Percentiles rank a stretch among this genome's conserved stretches.
phyloP scores from a whole-genome alignment of 2,329 filamentous ascomycete genomes.

The Penicillium sp. region DNA sequence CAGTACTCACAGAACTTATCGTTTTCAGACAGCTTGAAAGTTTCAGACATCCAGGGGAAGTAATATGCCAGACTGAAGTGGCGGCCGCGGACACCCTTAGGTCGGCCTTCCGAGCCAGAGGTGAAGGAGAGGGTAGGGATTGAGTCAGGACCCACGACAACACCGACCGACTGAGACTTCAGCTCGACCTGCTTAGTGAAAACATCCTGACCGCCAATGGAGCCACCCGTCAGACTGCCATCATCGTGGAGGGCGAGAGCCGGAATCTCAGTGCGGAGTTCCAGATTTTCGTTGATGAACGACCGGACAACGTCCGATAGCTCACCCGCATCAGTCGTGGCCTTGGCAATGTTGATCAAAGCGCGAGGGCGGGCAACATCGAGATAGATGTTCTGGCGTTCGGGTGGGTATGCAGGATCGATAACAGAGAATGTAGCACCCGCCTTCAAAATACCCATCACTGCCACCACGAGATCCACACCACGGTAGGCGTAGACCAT shows the following conservation, averaged over 20 bases:
- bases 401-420: slow-evolving; percentile 80
- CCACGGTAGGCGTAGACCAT: slow-evolving; percentile 88
- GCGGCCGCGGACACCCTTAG: slow-evolving; percentile 83
- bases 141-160: slow-evolving; percentile 84
- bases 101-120: slow-evolving; percentile 71
- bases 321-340: slow-evolving; percentile 67
- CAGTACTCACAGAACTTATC: slow-evolving; percentile 59
- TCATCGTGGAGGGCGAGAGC: slow-evolving; percentile 71
- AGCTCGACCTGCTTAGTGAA: slow-evolving; percentile 58
- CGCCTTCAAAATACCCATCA: slow-evolving; percentile 73
- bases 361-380: slow-evolving; percentile 75
- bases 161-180: slow-evolving; percentile 63
- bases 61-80: slow-evolving; percentile 86
- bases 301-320: slow-evolving; percentile 61
- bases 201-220: slow-evolving; percentile 66
- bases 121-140: slow-evolving; percentile 76
- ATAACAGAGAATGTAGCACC: slow-evolving; percentile 64
- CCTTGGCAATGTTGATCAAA: slow-evolving; percentile 72
- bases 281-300: slow-evolving; percentile 73
- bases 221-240: slow-evolving; percentile 71
- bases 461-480: slow-evolving; percentile 74
- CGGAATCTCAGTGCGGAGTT: slow-evolving; percentile 73
- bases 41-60: slow-evolving; percentile 90
- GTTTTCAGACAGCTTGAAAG: slow-evolving; percentile 71
- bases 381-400: slow-evolving; percentile 78